These are phyloP conservation scores for Chenopodium suecicum DNA, from an alignment of 148 eudicot species.

Conservation along the genomic window DNA sequence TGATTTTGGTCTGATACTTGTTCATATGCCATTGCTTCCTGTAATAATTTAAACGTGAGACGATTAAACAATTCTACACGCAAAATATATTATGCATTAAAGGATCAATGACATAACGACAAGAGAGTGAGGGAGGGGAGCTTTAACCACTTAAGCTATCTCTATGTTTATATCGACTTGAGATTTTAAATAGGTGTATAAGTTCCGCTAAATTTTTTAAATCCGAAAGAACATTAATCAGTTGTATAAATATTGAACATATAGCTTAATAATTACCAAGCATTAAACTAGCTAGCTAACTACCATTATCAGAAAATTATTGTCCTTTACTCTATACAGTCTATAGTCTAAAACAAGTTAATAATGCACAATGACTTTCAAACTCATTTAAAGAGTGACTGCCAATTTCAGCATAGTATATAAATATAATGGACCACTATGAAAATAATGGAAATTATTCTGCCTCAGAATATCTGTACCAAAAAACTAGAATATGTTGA, in stretches of 20 bases:
- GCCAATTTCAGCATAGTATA: slow-evolving; percentile 1
- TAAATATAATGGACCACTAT: slow-evolving; percentile 28
- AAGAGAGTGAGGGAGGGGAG: too few relatives aligned
- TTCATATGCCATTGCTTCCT: slow-evolving; percentile 14
- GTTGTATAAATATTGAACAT: neutral
- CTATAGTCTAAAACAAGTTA: neutral
- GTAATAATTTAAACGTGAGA: neutral
- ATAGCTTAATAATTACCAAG: neutral
- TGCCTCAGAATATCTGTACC: slow-evolving; percentile 29
- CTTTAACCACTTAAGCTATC: too few relatives aligned
- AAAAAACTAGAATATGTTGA: slow-evolving; percentile 16
- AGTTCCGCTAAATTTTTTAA: too few relatives aligned
- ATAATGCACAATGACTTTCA: slow-evolving; percentile 5
- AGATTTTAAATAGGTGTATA: too few relatives aligned
- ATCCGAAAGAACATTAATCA: too few relatives aligned
- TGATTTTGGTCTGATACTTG: neutral
- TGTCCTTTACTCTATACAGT: neutral
- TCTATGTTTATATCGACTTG: too few relatives aligned
- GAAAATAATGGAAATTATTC: slow-evolving; percentile 33
- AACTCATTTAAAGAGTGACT: slow-evolving; percentile 12
- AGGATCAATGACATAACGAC: neutral
- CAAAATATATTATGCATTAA: neutral
- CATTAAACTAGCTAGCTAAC: neutral
- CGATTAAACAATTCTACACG: neutral
- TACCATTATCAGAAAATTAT: neutral